Conservation (phyloP, 257 asterid genomes). For the Gynochthodes officinalis region DNA sequence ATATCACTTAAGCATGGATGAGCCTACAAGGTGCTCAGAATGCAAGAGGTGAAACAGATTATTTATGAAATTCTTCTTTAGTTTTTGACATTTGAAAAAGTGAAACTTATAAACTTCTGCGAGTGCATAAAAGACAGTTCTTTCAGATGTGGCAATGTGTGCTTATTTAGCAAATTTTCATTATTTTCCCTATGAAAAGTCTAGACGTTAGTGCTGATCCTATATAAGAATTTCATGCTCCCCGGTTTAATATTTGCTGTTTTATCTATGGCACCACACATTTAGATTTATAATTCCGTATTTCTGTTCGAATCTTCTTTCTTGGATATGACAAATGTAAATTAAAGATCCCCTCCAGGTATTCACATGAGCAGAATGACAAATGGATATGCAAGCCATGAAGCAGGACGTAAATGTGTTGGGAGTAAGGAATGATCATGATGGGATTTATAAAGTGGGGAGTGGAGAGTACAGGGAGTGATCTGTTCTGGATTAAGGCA, state of each 20-base stretch:
- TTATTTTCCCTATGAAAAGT: not conserved
- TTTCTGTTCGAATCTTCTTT: not conserved
- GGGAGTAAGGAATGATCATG: not conserved
- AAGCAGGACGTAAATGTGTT: not conserved
- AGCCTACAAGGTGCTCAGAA: constrained; percentile 44
- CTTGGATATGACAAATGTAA: too few relatives aligned
- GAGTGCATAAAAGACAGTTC: not conserved
- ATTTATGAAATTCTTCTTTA: not conserved
- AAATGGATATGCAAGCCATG: not conserved
- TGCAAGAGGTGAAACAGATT: not conserved
- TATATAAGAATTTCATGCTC: not conserved
- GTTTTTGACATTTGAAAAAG: not conserved
- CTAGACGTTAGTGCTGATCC: not conserved
- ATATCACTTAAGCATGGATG: constrained; percentile 72
- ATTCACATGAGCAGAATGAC: not conserved
- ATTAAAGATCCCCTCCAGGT: too few relatives aligned
- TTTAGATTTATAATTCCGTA: not conserved
- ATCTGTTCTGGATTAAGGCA: too few relatives aligned
- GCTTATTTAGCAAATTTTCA: not conserved
- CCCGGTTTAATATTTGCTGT: not conserved
- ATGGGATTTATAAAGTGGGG: not conserved
- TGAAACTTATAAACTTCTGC: not conserved
- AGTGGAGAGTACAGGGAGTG: not conserved
- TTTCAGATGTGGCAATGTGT: not conserved
- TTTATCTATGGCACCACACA: not conserved